Conservation (phyloP, 2,329 filamentous ascomycete genomes). For the Stachybotrys chartarum region DNA sequence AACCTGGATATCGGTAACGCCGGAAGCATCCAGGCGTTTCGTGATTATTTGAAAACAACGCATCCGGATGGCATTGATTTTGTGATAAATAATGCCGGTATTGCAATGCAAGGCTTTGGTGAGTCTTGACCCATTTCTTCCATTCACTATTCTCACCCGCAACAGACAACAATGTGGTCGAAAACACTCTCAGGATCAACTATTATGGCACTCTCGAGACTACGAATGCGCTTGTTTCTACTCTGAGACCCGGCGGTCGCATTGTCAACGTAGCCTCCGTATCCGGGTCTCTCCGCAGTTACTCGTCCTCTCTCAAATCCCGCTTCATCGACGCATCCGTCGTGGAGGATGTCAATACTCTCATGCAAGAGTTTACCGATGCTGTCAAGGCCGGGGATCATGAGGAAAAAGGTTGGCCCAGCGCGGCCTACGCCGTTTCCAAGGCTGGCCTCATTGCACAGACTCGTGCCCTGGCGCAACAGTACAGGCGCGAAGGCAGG, state of each 20-base stretch:
- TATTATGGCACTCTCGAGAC: conserved; percentile 1
- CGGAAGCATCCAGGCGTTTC: background rate
- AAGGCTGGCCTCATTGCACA: conserved; percentile 1
- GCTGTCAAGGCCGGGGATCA: background rate
- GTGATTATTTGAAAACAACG: background rate
- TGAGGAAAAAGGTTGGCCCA: background rate
- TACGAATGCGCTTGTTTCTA: background rate
- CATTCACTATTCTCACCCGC: background rate
- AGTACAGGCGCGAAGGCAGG: background rate
- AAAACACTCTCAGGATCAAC: background rate
- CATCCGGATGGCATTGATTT: background rate
- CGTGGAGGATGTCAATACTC: background rate
- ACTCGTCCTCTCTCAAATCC: background rate
- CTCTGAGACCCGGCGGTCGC: background rate
- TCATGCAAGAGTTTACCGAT: background rate
- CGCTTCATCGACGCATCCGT: background rate
- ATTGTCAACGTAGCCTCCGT: background rate
- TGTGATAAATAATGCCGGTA: background rate
- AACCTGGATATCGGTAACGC: background rate
- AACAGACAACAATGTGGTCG: background rate
- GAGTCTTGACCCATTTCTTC: background rate
- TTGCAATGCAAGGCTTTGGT: conserved; percentile 1
- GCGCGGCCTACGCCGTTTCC: conserved; percentile 1
- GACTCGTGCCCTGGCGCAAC: background rate
- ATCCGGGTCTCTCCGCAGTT: background rate